These are phyloP conservation scores for Drechslerella stenobrocha DNA, from an alignment of 2,329 filamentous ascomycete genomes.

Conservation along the genomic window DNA sequence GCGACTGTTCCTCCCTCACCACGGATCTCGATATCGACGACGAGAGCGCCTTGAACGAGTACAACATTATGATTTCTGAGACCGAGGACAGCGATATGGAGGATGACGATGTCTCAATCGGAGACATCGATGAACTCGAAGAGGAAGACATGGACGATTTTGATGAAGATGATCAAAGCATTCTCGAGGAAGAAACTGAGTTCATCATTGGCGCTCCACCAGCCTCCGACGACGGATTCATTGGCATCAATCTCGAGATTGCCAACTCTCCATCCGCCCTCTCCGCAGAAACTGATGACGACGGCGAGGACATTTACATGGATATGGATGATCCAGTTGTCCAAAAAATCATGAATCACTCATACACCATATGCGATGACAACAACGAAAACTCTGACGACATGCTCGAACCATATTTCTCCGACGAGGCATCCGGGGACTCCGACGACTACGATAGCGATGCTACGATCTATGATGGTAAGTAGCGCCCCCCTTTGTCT, in stretches of 20 bases:
- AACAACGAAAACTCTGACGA: constrained; percentile 38
- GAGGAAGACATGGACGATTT: constrained; percentile 32
- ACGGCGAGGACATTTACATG: constrained; percentile 45
- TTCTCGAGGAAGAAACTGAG: constrained; percentile 45
- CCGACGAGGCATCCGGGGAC: constrained; percentile 35
- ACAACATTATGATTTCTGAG: constrained; percentile 37
- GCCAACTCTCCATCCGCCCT: constrained; percentile 36
- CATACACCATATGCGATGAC: constrained; percentile 43
- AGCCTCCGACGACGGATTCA: constrained; percentile 19
- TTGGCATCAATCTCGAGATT: constrained; percentile 8
- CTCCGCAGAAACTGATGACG: constrained; percentile 39
- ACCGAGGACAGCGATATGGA: constrained; percentile 37
- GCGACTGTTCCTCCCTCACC: constrained; percentile 41
- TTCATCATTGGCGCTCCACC: constrained; percentile 38
- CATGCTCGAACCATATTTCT: constrained; percentile 44
- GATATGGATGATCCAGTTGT: constrained; percentile 45
- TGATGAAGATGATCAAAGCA: constrained; percentile 42
- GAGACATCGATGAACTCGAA: constrained; percentile 35
- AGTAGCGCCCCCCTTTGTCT: constrained; percentile 4
- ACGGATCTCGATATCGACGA: constrained; percentile 46
- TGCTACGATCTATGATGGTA: constrained; percentile 42
- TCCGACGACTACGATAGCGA: constrained; percentile 42
- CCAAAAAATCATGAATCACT: constrained; percentile 46
- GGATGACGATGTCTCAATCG: constrained; percentile 26
- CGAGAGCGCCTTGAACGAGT: constrained; percentile 38